Conservation (phyloP, 106 monocot genomes). For the Apostasia ramifera region DNA sequence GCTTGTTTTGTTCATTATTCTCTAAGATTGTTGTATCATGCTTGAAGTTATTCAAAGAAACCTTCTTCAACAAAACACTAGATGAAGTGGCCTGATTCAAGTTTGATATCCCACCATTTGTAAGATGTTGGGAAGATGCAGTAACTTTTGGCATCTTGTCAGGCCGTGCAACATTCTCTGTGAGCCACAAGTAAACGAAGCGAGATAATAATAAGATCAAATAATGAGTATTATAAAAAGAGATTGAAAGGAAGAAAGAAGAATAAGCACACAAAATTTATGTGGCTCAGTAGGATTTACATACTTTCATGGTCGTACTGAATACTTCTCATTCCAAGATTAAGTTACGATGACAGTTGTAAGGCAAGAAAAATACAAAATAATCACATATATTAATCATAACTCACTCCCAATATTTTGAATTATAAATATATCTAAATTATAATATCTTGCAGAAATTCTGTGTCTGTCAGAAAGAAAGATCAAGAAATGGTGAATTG, state of each 20-base stretch:
- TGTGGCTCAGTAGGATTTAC: no score
- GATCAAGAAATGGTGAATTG: no score
- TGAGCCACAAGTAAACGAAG: conserved; percentile 36
- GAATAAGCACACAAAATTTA: no score
- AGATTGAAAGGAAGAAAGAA: background rate
- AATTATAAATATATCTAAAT: background rate
- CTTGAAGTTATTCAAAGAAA: conserved; percentile 18
- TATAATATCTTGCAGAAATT: no score
- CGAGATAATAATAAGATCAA: conserved; percentile 6
- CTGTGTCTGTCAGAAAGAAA: no score
- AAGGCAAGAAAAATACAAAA: no score
- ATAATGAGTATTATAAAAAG: background rate
- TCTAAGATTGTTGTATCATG: conserved; percentile 11
- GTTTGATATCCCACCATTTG: conserved; percentile 40
- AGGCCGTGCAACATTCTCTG: conserved; percentile 50
- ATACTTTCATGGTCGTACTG: no score
- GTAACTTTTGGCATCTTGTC: conserved; percentile 42
- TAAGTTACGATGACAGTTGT: no score
- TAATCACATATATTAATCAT: no score
- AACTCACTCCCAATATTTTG: background rate
- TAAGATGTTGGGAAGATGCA: conserved; percentile 19
- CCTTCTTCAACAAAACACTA: conserved; percentile 11
- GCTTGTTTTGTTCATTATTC: conserved; percentile 15
- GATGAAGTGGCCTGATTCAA: conserved; percentile 9
- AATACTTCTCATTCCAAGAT: no score